phyloP scores from a whole-genome alignment of 768 basidiomycete genomes.

The Tricholoma matsutake region DNA sequence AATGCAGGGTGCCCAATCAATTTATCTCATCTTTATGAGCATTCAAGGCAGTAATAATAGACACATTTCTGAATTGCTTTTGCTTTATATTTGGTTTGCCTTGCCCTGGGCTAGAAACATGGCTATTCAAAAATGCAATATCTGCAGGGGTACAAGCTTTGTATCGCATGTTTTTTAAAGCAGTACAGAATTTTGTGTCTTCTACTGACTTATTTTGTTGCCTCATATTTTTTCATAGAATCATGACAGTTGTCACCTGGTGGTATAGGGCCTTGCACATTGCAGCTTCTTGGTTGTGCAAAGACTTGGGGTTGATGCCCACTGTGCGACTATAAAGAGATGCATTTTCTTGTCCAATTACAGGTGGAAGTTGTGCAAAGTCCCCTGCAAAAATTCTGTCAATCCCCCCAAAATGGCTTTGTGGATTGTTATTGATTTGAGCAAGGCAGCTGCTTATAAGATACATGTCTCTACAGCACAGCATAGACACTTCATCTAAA shows the following conservation, averaged over 20 bases:
- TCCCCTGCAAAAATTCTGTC: conserved; percentile 14
- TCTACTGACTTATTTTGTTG: too few species aligned
- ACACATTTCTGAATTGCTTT: too few species aligned
- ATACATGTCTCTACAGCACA: too few species aligned
- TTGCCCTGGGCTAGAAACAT: not conserved
- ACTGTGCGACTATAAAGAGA: not conserved
- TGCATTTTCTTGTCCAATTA: not conserved
- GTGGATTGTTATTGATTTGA: too few species aligned
- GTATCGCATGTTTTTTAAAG: too few species aligned
- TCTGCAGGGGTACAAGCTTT: too few species aligned
- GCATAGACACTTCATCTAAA: conserved; percentile 31
- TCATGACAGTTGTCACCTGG: too few species aligned
- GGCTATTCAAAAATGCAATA: not conserved
- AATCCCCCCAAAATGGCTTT: conserved; percentile 30
- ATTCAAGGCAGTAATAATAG: not conserved
- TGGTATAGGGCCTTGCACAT: conserved; percentile 5
- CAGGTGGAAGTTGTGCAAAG: not conserved
- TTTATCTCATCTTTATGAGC: not conserved
- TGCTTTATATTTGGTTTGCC: not conserved
- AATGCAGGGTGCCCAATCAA: not conserved
- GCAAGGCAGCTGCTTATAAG: too few species aligned
- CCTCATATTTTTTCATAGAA: too few species aligned
- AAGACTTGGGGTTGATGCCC: not conserved
- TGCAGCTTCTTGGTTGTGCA: not conserved
- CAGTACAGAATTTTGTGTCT: too few species aligned